These are phyloP conservation scores for Saturnispora zaruensis DNA, from an alignment of 805 yeast species.

Conservation along the genomic window DNA sequence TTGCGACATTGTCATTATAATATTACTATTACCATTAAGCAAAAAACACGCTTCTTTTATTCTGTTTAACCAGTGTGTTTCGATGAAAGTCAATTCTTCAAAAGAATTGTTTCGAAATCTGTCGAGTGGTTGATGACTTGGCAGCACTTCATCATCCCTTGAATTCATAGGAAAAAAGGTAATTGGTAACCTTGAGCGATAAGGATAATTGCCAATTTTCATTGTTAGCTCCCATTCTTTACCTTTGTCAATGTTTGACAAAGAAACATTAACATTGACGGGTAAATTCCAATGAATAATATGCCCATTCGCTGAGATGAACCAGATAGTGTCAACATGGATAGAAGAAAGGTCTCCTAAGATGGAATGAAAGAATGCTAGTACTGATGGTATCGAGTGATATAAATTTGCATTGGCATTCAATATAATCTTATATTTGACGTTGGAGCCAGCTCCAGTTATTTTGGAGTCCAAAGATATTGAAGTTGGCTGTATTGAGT, in stretches of 20 bases:
- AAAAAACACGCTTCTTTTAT: slow-evolving; percentile 77
- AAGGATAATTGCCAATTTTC: slow-evolving; percentile 36
- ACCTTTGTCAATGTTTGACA: slow-evolving; percentile 12
- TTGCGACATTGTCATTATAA: slow-evolving; percentile 69
- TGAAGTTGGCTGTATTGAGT: not conserved
- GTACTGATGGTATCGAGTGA: not conserved
- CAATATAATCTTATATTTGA: not conserved
- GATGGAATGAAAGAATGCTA: not conserved
- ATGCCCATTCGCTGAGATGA: not conserved
- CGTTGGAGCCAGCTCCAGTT: not conserved
- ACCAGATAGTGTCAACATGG: not conserved
- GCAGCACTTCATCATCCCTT: not conserved
- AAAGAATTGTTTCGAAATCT: not conserved
- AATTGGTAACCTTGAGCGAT: slow-evolving; percentile 35
- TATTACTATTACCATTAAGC: slow-evolving; percentile 66
- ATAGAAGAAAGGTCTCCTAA: not conserved
- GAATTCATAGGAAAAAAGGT: slow-evolving; percentile 13
- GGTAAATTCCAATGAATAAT: slow-evolving; percentile 67
- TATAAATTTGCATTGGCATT: slow-evolving; percentile 1
- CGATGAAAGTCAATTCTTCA: slow-evolving; percentile 23
- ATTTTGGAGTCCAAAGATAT: not conserved
- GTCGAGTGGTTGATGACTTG: not conserved
- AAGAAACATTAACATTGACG: slow-evolving; percentile 45
- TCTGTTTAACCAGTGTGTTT: slow-evolving; percentile 61
- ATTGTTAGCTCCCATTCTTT: slow-evolving; percentile 40